Evolutionary conservation across 495 filamentous ascomycete species (phyloP), one percentile per base, ranked within the genome.

Genomic region (Cryomyces antarcticus): DNA sequence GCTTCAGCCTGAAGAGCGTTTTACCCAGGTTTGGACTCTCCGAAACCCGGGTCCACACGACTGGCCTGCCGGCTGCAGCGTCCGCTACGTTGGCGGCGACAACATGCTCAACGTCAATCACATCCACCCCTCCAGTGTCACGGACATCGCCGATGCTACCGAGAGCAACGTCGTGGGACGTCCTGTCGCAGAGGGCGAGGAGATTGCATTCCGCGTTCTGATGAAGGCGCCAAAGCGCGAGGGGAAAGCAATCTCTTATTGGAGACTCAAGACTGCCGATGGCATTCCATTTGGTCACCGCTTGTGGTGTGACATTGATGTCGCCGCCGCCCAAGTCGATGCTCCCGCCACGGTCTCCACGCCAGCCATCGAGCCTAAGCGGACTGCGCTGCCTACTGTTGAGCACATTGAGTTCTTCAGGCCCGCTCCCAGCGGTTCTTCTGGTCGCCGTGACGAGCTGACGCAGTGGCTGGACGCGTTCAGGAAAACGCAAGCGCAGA

Each of bases 21-120:
- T 99, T 59, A 69, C 78, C 41, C 88, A 99, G 57, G 82, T 80
- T 4, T 99, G 92, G 92, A 79, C 82, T 35, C 69, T 99, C 31
- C 75, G 75, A 56, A 96, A 96, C 55, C 78, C 75, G 7, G 89
- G 89, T 24, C 77, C 71, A 1, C 54, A 58, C 28, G 53, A 73
- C 17, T 99, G 89, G 89, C 92, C 92, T 30, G 72, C 73, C 36
- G 89, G 87, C 43, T 88, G 81, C 68, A 79, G 78, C 44, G 82
- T 96, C 49, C 84, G 80, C 60, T 95, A 85, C 51, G 75, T 87
- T 42, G 84, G 87, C 39, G 89, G 89, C 42, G 92, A 96, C 55
- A 78, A 80, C 56, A 96, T 99, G 92, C 82, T 86, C 51, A 77
- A 86, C 46, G 67, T 93, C 40, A 81, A 92, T 54, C 66, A 78